phyloP scores from a whole-genome alignment of 768 basidiomycete genomes.

The Macrolepiota fuliginosa region DNA sequence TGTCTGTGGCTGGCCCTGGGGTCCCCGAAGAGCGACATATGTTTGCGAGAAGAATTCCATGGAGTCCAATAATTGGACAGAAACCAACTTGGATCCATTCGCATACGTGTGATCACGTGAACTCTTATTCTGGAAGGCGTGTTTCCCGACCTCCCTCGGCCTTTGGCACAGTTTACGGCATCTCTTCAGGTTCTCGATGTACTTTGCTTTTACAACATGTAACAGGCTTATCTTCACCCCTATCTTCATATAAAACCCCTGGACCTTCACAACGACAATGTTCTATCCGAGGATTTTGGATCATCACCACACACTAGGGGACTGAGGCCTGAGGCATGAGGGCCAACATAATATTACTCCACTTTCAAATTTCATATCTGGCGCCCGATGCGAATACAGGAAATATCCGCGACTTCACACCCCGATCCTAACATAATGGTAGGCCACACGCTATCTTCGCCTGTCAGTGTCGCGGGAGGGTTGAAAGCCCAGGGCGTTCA shows the following conservation, averaged over 20 bases:
- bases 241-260: background rate
- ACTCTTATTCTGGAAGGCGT: background rate
- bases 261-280: background rate
- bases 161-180: background rate
- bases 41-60: conserved; percentile 90
- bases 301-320: background rate
- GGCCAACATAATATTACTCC: background rate
- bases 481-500: background rate
- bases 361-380: background rate
- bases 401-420: background rate
- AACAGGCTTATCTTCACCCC: background rate
- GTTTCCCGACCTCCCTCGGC: background rate
- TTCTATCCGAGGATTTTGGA: background rate
- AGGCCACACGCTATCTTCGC: background rate
- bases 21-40: conserved; percentile 82
- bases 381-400: background rate
- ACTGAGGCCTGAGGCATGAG: background rate
- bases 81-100: background rate
- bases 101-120: background rate
- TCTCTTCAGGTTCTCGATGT: background rate
- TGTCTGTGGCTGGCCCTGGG: conserved; percentile 80
- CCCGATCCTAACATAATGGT: background rate
- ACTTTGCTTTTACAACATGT: background rate
- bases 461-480: background rate
- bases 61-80: background rate